Base-by-base conservation (phyloP, 1,284 basidiomycete species). In the Fomitopsis betulina region DNA sequence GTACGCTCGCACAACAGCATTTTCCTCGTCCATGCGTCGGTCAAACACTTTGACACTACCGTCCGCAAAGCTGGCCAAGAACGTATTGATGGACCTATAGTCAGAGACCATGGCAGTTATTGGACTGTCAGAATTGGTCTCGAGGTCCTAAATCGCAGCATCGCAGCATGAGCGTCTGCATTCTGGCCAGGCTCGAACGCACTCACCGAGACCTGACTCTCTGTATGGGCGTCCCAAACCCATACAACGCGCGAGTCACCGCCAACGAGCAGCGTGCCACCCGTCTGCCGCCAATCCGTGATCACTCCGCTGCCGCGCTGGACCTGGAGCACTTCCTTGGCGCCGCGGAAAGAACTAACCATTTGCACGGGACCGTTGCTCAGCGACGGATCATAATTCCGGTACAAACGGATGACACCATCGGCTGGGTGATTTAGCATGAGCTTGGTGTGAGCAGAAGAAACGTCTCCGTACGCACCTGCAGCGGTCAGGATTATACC, bases 201-300 rank as follows among this genome's bases (percentile, higher is more conserved):
- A 67, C 87, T 67, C 65, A 94, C 93, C 73, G 91, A 75, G 37
- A 92, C 77, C 67, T 91, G 88, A 23, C 85, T 85, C 73, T 99
- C 96, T 13, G 93, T 90, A 65, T 94, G 89, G 12, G 95, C 96
- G 71, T 99, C 96, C 97, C 97, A 99, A 1, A 96, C 82, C 54
- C 94, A 83, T 59, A 99, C 89, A 37, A 90, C 87, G 57, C 88
- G 85, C 53, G 93, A 91, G 73, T 99, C 96, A 7, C 97, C 97
- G 10, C 93, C 93, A 12, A 94, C 89, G 13, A 98, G 77, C 33
- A 99, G 76, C 40, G 87, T 86, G 0, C 96, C 97, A 32, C 87
- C 83, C 5, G 83, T 81, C 74, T 98, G 96, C 69, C 94, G 93
- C 97, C 97, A 99, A 60, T 96, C 94, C 54, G 92, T 86, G 27